phyloP scores from a whole-genome alignment of 352 stramenopile genomes.

The Globisporangium parvum region DNA sequence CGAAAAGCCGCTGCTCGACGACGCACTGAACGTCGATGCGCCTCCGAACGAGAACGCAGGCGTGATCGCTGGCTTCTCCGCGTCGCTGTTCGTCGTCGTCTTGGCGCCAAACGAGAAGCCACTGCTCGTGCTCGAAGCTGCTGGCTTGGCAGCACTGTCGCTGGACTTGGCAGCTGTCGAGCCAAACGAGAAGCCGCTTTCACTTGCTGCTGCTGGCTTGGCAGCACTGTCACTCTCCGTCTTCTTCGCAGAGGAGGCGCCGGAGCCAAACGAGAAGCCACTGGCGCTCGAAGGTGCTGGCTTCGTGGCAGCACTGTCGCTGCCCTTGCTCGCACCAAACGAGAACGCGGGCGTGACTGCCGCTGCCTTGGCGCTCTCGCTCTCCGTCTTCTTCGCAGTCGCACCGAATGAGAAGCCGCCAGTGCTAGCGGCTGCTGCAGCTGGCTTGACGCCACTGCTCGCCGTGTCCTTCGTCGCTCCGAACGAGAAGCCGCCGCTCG shows the following conservation, averaged over 20 bases:
- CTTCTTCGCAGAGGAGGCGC: slow-evolving; percentile 1
- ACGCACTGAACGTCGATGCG: background rate
- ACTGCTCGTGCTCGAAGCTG: background rate
- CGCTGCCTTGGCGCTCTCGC: slow-evolving; percentile 3
- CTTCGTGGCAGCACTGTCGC: slow-evolving; percentile 8
- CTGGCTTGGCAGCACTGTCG: background rate
- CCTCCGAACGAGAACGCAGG: slow-evolving; percentile 15
- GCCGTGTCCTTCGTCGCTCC: slow-evolving; percentile 13
- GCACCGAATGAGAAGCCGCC: slow-evolving; percentile 37
- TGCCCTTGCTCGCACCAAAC: slow-evolving; percentile 24
- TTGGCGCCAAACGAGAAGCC: slow-evolving; percentile 16
- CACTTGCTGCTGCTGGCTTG: background rate
- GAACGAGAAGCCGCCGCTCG: slow-evolving; percentile 28
- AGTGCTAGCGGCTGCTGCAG: slow-evolving; percentile 19
- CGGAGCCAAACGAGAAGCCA: slow-evolving; percentile 27
- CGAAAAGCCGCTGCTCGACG: slow-evolving; percentile 3
- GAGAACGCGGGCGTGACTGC: slow-evolving; percentile 23
- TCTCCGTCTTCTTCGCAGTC: slow-evolving; percentile 15
- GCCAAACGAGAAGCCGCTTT: slow-evolving; percentile 1
- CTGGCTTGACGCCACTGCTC: background rate
- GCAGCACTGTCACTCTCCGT: background rate
- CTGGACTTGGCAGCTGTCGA: background rate
- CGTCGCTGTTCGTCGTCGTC: slow-evolving; percentile 1
- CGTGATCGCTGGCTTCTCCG: background rate
- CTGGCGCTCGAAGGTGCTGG: slow-evolving; percentile 8